These are phyloP conservation scores for Colletotrichum eremochloae DNA, from an alignment of 2,329 filamentous ascomycete genomes.

Conservation along the genomic window DNA sequence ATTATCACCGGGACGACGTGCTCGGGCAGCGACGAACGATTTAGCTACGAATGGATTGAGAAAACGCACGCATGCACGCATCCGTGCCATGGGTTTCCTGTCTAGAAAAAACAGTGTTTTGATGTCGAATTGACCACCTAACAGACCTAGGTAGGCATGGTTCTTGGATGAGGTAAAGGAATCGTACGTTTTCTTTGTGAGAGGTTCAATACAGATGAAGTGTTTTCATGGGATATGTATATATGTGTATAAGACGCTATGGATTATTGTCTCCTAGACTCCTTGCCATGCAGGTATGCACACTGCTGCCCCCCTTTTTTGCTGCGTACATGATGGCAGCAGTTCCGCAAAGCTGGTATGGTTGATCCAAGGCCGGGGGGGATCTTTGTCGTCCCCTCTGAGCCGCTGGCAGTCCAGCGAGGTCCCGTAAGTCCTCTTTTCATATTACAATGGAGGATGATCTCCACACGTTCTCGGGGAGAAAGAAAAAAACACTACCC, in stretches of 20 bases:
- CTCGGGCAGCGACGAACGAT: neutral
- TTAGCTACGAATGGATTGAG: neutral
- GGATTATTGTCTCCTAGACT: neutral
- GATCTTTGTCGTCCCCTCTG: too few species aligned
- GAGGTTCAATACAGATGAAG: conserved; percentile 14
- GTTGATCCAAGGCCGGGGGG: neutral
- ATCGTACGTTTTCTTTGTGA: conserved; percentile 11
- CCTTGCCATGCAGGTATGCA: neutral
- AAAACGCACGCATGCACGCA: neutral
- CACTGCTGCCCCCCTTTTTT: neutral
- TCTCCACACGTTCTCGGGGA: too few species aligned
- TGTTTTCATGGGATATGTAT: conserved; percentile 1
- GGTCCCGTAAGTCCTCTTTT: too few species aligned
- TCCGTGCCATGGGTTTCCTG: neutral
- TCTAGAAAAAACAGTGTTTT: neutral
- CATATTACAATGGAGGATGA: neutral
- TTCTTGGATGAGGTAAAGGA: conserved; percentile 1
- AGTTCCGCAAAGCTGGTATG: neutral
- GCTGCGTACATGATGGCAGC: neutral
- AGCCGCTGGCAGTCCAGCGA: neutral
- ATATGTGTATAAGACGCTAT: neutral
- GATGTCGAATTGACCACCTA: neutral
- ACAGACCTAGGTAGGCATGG: conserved; percentile 7
- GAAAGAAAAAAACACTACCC: neutral
- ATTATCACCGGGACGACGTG: neutral